phyloP scores from a whole-genome alignment of 148 eudicot genomes.

The Linanthus parryae region DNA sequence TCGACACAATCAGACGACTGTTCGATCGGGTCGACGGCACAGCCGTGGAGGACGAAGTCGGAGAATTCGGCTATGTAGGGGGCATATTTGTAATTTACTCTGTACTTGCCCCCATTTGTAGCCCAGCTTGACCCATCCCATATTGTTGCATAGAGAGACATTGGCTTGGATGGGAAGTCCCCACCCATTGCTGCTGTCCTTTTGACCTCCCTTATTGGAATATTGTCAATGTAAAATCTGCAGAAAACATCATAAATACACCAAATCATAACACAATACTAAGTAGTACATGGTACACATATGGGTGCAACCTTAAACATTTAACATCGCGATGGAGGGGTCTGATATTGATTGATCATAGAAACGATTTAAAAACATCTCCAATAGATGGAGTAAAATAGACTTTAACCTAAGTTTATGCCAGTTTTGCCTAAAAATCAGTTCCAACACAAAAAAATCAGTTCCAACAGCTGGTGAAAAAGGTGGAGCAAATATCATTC shows the following conservation, averaged over 20 bases:
- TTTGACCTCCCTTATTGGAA: slow-evolving; percentile 77
- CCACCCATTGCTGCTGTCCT: slow-evolving; percentile 61
- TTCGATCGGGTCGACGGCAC: slow-evolving; percentile 65
- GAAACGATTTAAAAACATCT: too few relatives aligned
- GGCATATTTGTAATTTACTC: slow-evolving; percentile 79
- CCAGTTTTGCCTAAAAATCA: too few relatives aligned
- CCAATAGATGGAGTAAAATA: too few relatives aligned
- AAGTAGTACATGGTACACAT: too few relatives aligned
- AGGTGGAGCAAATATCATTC: too few relatives aligned
- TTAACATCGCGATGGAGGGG: too few relatives aligned
- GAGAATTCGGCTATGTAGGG: slow-evolving; percentile 74
- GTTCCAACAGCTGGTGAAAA: too few relatives aligned
- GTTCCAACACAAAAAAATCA: too few relatives aligned
- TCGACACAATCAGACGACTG: slow-evolving; percentile 35
- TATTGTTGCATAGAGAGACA: slow-evolving; percentile 83
- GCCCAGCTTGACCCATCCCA: slow-evolving; percentile 98
- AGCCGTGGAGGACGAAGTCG: slow-evolving; percentile 79
- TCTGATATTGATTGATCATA: too few relatives aligned
- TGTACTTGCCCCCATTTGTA: slow-evolving; percentile 83
- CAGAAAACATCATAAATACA: slow-evolving; percentile 4
- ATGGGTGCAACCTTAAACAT: too few relatives aligned
- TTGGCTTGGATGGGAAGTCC: slow-evolving; percentile 86
- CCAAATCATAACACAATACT: slow-evolving; percentile 3
- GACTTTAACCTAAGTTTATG: too few relatives aligned
- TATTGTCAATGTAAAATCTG: slow-evolving; percentile 82